Evolutionary conservation across 805 yeast genomes (phyloP).

Genomic region (Candida lessepsii): DNA sequence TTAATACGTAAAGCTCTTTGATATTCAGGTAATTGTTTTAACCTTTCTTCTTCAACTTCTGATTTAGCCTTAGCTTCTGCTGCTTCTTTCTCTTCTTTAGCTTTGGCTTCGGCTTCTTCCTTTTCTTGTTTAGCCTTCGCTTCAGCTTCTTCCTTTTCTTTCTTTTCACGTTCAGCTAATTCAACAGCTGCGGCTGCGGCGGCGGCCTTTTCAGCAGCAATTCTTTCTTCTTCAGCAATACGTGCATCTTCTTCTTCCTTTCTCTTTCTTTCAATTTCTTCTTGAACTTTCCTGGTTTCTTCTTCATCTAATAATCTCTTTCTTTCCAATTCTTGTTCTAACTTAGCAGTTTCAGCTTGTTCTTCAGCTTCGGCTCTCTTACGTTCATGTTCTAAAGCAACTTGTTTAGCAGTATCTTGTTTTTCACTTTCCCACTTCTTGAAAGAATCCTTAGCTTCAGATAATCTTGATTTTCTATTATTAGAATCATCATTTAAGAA

Average conservation of each 20-base stretch:
- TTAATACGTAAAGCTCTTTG: conserved; percentile 26
- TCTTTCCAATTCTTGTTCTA: conserved; percentile 34
- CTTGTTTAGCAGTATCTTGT: conserved; percentile 40
- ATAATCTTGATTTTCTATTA: conserved; percentile 33
- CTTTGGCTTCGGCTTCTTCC: conserved; percentile 16
- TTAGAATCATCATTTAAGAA: conserved; percentile 39
- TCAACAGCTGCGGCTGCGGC: conserved; percentile 17
- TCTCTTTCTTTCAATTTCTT: conserved; percentile 24
- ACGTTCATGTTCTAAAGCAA: conserved; percentile 34
- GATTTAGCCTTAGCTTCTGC: too few relatives aligned
- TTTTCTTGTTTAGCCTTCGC: conserved; percentile 10
- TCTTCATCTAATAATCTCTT: conserved; percentile 34
- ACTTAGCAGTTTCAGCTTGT: conserved; percentile 31
- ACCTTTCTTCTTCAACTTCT: conserved; percentile 19
- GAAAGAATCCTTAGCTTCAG: conserved; percentile 41
- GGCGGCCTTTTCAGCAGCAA: conserved; percentile 16
- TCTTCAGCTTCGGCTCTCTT: conserved; percentile 44
- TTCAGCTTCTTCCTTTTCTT: conserved; percentile 17
- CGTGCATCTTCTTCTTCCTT: conserved; percentile 20
- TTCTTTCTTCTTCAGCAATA: conserved; percentile 13
- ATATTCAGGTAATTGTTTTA: conserved; percentile 23
- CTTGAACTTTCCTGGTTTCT: conserved; percentile 31
- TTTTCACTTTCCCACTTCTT: conserved; percentile 46
- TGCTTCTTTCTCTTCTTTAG: conserved; percentile 13
- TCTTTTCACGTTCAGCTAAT: conserved; percentile 16